A percentile compares a stretch with the other conserved stretches of the same genome.
Evolutionary conservation across 2,329 filamentous ascomycete species (phyloP).

Genomic region (Aureobasidium zeae): DNA sequence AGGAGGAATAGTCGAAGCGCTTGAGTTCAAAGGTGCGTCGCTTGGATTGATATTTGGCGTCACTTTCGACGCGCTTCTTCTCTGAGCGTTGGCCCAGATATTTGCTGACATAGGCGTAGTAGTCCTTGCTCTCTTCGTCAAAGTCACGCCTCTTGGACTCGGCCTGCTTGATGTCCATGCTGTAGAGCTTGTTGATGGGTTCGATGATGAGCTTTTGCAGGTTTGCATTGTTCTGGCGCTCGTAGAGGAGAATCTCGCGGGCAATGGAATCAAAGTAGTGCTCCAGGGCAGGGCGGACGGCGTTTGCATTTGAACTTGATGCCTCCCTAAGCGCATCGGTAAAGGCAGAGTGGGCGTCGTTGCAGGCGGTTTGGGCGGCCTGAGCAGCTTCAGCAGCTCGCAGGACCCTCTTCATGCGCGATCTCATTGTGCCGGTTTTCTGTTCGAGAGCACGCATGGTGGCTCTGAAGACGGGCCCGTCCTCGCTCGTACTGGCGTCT

Average conservation of each 20-base stretch:
- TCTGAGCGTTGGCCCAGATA: constrained; percentile 96
- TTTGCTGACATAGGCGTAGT: constrained; percentile 87
- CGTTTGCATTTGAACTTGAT: constrained; percentile 83
- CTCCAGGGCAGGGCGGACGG: constrained; percentile 91
- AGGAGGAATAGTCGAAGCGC: constrained; percentile 96
- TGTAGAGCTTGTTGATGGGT: constrained; percentile 82
- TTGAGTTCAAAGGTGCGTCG: constrained; percentile 92
- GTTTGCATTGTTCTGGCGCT: constrained; percentile 72
- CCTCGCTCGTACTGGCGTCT: constrained; percentile 75
- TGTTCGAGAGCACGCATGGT: constrained; percentile 95
- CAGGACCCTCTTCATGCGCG: constrained; percentile 90
- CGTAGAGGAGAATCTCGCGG: constrained; percentile 77
- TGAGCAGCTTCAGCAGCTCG: constrained; percentile 88
- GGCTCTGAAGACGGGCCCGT: constrained; percentile 89
- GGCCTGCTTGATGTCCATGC: constrained; percentile 93
- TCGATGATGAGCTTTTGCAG: constrained; percentile 93
- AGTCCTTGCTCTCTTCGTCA: constrained; percentile 97
- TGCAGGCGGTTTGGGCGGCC: constrained; percentile 68
- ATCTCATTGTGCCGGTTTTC: constrained; percentile 89
- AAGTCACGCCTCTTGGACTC: constrained; percentile 96
- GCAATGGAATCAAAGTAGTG: constrained; percentile 98
- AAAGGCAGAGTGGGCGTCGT: constrained; percentile 74
- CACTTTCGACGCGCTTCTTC: constrained; percentile 91
- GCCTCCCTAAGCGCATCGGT: constrained; percentile 81
- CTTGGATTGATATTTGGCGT: constrained; percentile 92